Evolutionary conservation across 306 rosid species (phyloP).

Genomic region (Vachellia collinsii): DNA sequence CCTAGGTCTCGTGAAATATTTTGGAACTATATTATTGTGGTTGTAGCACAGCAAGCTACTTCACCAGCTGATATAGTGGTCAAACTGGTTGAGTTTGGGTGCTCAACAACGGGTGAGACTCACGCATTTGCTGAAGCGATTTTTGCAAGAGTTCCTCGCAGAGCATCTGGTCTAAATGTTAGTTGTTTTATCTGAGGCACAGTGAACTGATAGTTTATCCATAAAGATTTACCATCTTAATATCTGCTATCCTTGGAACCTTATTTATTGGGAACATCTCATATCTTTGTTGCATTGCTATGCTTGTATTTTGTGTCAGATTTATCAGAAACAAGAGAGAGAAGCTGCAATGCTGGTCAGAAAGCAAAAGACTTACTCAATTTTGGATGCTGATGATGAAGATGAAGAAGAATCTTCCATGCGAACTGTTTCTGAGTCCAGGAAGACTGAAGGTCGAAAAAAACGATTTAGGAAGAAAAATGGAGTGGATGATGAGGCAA

Average conservation of each 20-base stretch:
- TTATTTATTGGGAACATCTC: not conserved
- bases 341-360: conserved; percentile 79
- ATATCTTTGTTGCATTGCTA: conserved; percentile 19
- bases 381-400: conserved; percentile 74
- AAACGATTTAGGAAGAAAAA: conserved; percentile 79
- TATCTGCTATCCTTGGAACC: conserved; percentile 7
- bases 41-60: conserved; percentile 79
- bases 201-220: not conserved
- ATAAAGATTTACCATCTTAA: not conserved
- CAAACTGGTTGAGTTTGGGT: conserved; percentile 65
- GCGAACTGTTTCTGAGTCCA: conserved; percentile 44
- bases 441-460: conserved; percentile 48
- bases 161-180: conserved; percentile 62
- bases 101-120: conserved; percentile 58
- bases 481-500: conserved; percentile 69
- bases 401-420: conserved; percentile 46
- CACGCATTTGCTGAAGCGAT: conserved; percentile 69
- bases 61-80: conserved; percentile 68
- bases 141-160: conserved; percentile 70
- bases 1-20: conserved; percentile 17
- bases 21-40: conserved; percentile 25
- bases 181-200: conserved; percentile 35
- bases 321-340: conserved; percentile 82
- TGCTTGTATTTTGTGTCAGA: conserved; percentile 50
- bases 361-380: conserved; percentile 73